A percentile compares a stretch with the other conserved stretches of the same genome.
Evolutionary conservation across 1,284 basidiomycete species (phyloP).

Genomic region (Ceratobasidium sp.): DNA sequence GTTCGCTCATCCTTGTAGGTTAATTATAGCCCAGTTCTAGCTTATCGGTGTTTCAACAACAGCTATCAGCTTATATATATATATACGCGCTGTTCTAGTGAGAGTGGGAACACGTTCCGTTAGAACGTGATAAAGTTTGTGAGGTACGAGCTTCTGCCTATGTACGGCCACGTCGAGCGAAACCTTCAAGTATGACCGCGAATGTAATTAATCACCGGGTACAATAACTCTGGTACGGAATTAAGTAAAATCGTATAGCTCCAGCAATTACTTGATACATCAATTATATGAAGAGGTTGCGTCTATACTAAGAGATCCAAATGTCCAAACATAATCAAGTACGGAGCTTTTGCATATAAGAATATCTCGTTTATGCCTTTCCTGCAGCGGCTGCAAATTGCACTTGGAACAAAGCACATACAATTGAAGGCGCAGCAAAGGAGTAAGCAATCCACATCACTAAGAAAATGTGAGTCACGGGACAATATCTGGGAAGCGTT

Average conservation of each 20-base stretch:
- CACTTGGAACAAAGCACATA: conserved; percentile 71
- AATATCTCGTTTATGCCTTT: conserved; percentile 7
- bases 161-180: neutral
- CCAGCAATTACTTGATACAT: conserved; percentile 33
- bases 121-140: no score
- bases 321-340: neutral
- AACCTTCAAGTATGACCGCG: neutral
- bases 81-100: no score
- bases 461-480: conserved; percentile 44
- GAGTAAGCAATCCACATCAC: conserved; percentile 80
- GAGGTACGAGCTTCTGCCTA: no score
- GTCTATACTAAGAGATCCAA: conserved; percentile 11
- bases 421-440: conserved; percentile 72
- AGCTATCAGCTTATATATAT: no score
- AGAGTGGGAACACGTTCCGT: no score
- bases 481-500: conserved; percentile 44
- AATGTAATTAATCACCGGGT: no score
- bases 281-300: conserved; percentile 1
- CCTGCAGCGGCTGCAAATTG: conserved; percentile 57
- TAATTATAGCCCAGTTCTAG: no score
- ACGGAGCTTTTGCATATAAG: neutral
- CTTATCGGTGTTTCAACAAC: no score
- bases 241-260: no score
- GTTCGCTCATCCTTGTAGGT: no score
- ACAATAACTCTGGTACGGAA: no score